phyloP scores from a whole-genome alignment of 495 filamentous ascomycete genomes.

The Coniosporium apollinis region DNA sequence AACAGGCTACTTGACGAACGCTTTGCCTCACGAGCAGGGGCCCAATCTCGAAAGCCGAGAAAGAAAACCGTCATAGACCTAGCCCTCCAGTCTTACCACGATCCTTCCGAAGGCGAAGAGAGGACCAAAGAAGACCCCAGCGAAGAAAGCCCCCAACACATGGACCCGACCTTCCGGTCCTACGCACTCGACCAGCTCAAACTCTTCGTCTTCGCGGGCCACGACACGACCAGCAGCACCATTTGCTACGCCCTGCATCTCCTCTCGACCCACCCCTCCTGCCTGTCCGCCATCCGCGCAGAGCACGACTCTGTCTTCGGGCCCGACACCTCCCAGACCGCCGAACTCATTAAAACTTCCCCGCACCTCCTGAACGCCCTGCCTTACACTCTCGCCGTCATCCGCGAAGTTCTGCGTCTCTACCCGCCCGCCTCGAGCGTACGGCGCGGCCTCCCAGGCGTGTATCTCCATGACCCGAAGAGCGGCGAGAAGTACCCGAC shows the following conservation, averaged over 20 bases:
- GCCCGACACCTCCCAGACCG: slow-evolving; percentile 5
- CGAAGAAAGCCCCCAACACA: background rate
- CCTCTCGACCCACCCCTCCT: slow-evolving; percentile 14
- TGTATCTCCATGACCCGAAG: slow-evolving; percentile 7
- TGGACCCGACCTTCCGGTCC: slow-evolving; percentile 14
- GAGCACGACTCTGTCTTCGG: slow-evolving; percentile 26
- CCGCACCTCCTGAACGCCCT: slow-evolving; percentile 22
- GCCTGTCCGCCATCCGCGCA: slow-evolving; percentile 10
- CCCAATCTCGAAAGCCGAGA: slow-evolving; percentile 2
- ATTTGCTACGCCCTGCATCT: slow-evolving; percentile 21
- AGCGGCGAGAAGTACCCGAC: slow-evolving; percentile 8
- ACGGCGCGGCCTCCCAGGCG: slow-evolving; percentile 1
- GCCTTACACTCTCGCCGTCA: slow-evolving; percentile 27
- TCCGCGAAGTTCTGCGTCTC: slow-evolving; percentile 31
- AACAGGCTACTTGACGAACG: slow-evolving; percentile 21
- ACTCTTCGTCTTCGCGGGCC: slow-evolving; percentile 28
- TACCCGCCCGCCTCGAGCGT: slow-evolving; percentile 15
- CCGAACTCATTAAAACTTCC: slow-evolving; percentile 11
- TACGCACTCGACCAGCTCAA: slow-evolving; percentile 19
- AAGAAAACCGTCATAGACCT: slow-evolving; percentile 20
- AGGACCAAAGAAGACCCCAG: slow-evolving; percentile 1
- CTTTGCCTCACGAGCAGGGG: slow-evolving; percentile 8
- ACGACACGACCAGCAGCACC: slow-evolving; percentile 23
- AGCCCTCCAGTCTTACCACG: slow-evolving; percentile 19
- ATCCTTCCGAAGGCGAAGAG: slow-evolving; percentile 2